Evolutionary conservation across 257 asterid species (phyloP), one percentile per base, ranked within the genome.

Genomic region (Solanum stenotomum): DNA sequence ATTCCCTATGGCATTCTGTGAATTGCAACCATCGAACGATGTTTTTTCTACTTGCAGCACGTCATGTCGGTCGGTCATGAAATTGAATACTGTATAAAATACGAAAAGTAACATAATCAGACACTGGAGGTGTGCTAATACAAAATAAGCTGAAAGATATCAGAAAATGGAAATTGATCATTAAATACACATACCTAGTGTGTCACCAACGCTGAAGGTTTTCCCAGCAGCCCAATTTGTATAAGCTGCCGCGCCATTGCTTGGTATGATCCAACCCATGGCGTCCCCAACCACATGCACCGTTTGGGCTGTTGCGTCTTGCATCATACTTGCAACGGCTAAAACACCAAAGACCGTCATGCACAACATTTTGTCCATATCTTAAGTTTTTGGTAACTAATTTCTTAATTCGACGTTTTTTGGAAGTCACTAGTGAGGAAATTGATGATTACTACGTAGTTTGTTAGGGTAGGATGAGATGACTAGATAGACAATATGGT

Each of bases 141-240:
- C 25, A 20, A 56, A 56, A 18, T 56, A 56, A 56, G 14, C 11
- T 87, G 63, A 38, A 23, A 5, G 37, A 33, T 87, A 34, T 9
- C 65, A 56, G 10, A 56, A 56, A 56, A 56, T 56, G 65, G 23
- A 87, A 70, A 27, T 20, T 23, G 34, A 44, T n/a, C 44, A 38
- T 42, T 23, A 16, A 33, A 3, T 12, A 0, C 33, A 31, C 2
- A 18, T 76, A 93, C 92, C 93, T 85, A 93, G 70, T 46, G 44
- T 88, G 74, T 92, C 94, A 3, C 94, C 94, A 22, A 92, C 87
- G 12, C 25, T 22, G 92, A 93, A 93, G 0, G 85, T 90, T 86
- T 87, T 88, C n/a, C 75, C 83, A 0, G 93, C 56, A 72, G 88
- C 92, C 95, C 94, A 93, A 4, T 85, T 89, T 33, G 87, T 7